Base-by-base conservation (phyloP, 2,329 filamentous ascomycete genomes). In the Anisogramma anomala region DNA sequence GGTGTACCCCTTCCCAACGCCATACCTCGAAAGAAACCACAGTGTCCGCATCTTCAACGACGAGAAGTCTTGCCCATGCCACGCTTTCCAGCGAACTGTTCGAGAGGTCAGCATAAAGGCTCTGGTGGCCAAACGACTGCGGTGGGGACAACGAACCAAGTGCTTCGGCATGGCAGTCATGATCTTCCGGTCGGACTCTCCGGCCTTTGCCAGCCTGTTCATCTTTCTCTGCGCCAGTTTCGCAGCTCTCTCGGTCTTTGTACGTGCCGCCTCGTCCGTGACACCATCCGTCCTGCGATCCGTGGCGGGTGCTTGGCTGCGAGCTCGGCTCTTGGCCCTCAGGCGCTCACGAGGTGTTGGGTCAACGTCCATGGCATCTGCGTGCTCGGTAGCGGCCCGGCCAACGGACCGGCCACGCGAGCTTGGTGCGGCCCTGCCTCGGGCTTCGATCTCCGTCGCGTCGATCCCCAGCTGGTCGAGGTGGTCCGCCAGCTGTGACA, bases 161-260 rank as follows among this genome's bases (percentile, higher is more conserved):
- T 96, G 91, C 69, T 94, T 98, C 48, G 80, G 77, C 63, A 94
- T 66, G 39, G 84, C 74, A 27, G 84, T 83, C 42, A 80, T 80
- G 48, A 79, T 78, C 66, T 96, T 89, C 59, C 93, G 79, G 72
- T 98, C 91, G 48, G 82, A 88, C 69, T 98, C 91, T 71, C 91
- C 91, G 72, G 93, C 85, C 62, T 88, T 80, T 33, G 91, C 91
- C 82, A 93, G 91, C 50, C 89, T 78, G 71, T 98, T 98, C 87
- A 93, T 95, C 77, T 87, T 89, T 74, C 89, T 87, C 79, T 98
- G 93, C 55, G 80, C 74, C 59, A 98, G 67, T 74, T 94, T 96
- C 58, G 79, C 74, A 59, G 93, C 69, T 55, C 82, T 79, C 63
- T 94, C 88, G 27, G 85, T 87, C 74, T 89, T 93, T 46, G 70